A percentile compares a stretch with the other conserved stretches of the same genome.
Evolutionary conservation across 1,284 basidiomycete genomes (phyloP).

Genomic region (Heimioporus retisporus): DNA sequence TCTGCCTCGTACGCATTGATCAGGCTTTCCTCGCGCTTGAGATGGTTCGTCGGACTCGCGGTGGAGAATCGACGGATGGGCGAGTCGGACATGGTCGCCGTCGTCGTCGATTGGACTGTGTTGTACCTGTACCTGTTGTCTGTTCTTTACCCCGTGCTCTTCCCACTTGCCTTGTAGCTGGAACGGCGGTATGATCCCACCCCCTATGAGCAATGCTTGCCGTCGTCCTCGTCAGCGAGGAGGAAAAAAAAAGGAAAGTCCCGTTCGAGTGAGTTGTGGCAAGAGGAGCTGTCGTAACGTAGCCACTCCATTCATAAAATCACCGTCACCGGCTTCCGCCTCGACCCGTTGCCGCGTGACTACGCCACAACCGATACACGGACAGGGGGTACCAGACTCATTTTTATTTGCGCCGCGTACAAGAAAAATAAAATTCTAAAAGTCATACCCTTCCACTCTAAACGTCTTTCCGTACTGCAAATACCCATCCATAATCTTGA

Average conservation of each 20-base stretch:
- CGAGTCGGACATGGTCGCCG: slow-evolving; percentile 64
- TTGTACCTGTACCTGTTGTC: no score
- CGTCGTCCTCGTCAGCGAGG: no score
- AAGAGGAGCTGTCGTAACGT: slow-evolving; percentile 14
- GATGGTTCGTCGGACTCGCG: slow-evolving; percentile 61
- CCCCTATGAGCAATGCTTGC: background rate
- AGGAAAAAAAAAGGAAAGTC: background rate
- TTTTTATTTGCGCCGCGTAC: no score
- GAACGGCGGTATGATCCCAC: background rate
- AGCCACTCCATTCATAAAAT: slow-evolving; percentile 15
- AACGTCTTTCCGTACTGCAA: slow-evolving; percentile 84
- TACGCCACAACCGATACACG: background rate
- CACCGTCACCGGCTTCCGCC: slow-evolving; percentile 22
- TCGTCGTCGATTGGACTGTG: background rate
- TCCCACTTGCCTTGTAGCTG: no score
- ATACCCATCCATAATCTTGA: slow-evolving; percentile 90
- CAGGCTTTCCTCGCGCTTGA: slow-evolving; percentile 72
- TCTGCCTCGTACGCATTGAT: slow-evolving; percentile 90
- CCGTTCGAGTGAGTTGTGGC: slow-evolving; percentile 1
- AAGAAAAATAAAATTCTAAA: slow-evolving; percentile 48
- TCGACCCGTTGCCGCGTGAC: slow-evolving; percentile 11
- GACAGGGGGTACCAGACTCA: no score
- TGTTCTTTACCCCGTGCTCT: no score
- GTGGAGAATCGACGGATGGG: slow-evolving; percentile 67
- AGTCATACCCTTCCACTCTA: slow-evolving; percentile 85